Evolutionary conservation across 495 filamentous ascomycete genomes (phyloP), one percentile per base, ranked within the genome.

Genomic region (Podospora pseudopauciseta): DNA sequence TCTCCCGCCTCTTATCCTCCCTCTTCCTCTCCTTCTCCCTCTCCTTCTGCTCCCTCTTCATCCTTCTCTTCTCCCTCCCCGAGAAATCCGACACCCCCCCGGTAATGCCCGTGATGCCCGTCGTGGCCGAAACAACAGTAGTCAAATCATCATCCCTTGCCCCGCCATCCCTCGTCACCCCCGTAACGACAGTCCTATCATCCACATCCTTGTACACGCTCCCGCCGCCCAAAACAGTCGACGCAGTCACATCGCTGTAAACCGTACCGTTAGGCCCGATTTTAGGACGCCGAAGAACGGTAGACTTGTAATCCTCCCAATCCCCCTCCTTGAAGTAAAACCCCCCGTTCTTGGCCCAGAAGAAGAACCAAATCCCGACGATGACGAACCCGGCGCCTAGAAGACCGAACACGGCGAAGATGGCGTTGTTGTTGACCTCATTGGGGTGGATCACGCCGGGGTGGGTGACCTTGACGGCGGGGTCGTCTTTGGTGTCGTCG

Each of bases 241-340:
- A 90, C 74, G 87, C 87, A 2, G 92, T 97, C 0, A 91, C 93
- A 69, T 90, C 90, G 72, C 86, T 88, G 2, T 96, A 81, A 2
- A 93, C 89, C 54, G 87, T 90, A 34, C 93, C 93, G 80, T 97
- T 92, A 5, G 92, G 92, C 0, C 93, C 93, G n/a, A 63, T 32
- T 77, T 92, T 94, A 64, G 55, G 55, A 13, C 94, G 90, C 34
- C 95, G 89, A n/a, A 98, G 81, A 13, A 99, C 96, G 0, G 96
- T 97, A 4, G 90, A 91, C 76, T 97, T 97, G 86, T 99, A 99
- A 71, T 99, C 95, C 1, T 97, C 94, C 95, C 95, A 99, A 79
- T 99, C 95, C 61, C 86, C 83, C 66, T 92, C 81, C 19, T 84
- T 85, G 84, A 91, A 99, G 67, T 89, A 79, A 81, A 97, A 97